Base-by-base conservation (phyloP, 805 yeast species). In the Komagataella mondaviorum region DNA sequence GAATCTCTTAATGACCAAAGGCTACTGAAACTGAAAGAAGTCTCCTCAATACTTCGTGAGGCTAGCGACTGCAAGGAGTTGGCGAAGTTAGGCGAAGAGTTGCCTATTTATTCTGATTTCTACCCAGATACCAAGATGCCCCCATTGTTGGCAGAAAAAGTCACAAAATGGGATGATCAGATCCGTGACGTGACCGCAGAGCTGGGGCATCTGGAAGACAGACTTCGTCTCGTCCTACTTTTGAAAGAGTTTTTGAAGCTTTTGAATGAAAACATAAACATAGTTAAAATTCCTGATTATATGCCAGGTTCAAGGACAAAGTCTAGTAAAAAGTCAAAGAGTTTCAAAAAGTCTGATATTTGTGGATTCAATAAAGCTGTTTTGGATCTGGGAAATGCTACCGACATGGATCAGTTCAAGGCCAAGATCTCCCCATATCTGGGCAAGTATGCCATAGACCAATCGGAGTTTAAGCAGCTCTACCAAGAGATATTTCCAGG, bases 351-450 rank as follows among this genome's bases (percentile, higher is more conserved):
- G 45, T n/a, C 51, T 23, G 83, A 79, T 45, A 63, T 80, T 3
- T 81, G 86, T 62, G 80, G 80, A 8, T 80, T 68, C 59, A 77
- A 78, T 52, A 30, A 14, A 8, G 23, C 52, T 5, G 46, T 52
- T 14, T 51, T 65, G 47, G 22, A 22, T 6, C 22, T 45, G 6
- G 47, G 23, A 6, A 17, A 6, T 4, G 47, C 47, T 45, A 20
- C 47, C 18, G 47, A 45, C n/a, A 14, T 23, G 47, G 30, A 20
- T 23, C 30, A 20, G 23, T 23, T 22, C 6, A 45, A 16, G 12
- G 47, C 22, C n/a, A 45, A 20, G 2, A n/a, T 45, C 6, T 17
- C 47, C 4, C 22, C 47, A n/a, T 30, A 30, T 30, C 7, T 50
- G 23, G 24, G 18, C 20, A 8, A 50, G 6, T 3, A 46, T 7